Evolutionary conservation across 495 filamentous ascomycete genomes (phyloP).

Genomic region (Chaetomium cochliodes): DNA sequence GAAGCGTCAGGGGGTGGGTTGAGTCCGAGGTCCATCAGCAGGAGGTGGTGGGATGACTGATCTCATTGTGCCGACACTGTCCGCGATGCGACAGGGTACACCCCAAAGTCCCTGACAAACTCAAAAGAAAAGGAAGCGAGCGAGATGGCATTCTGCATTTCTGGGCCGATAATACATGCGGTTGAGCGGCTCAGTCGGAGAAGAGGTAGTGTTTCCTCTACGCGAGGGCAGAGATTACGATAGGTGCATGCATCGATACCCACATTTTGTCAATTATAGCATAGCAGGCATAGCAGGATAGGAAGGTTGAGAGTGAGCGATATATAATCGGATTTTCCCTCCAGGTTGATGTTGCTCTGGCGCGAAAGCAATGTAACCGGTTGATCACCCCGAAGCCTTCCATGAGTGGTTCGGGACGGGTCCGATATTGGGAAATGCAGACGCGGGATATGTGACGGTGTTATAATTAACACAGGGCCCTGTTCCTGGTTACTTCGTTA

Average conservation of each 20-base stretch:
- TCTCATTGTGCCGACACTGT: background rate
- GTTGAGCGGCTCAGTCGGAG: background rate
- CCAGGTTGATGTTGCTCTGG: slow-evolving; percentile 6
- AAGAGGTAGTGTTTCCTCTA: background rate
- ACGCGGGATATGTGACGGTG: background rate
- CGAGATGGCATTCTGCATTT: background rate
- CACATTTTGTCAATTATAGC: slow-evolving; percentile 1
- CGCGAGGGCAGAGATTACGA: background rate
- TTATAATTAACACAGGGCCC: background rate
- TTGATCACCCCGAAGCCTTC: background rate
- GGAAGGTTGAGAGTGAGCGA: slow-evolving; percentile 4
- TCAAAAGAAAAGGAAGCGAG: background rate
- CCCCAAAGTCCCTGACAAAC: background rate
- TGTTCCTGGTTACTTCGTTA: background rate
- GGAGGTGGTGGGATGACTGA: background rate
- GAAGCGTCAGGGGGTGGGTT: background rate
- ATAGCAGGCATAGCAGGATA: background rate
- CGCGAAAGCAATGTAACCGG: background rate
- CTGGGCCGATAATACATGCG: background rate
- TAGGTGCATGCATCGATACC: background rate
- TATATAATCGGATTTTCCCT: background rate
- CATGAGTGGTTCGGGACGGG: slow-evolving; percentile 1
- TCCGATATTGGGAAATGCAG: slow-evolving; percentile 8
- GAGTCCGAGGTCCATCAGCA: background rate
- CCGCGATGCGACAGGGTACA: no score